Percentiles rank a stretch among this genome's conserved stretches.
Evolutionary conservation across 768 basidiomycete genomes (phyloP).

Genomic region (Botryobasidium botryosum): DNA sequence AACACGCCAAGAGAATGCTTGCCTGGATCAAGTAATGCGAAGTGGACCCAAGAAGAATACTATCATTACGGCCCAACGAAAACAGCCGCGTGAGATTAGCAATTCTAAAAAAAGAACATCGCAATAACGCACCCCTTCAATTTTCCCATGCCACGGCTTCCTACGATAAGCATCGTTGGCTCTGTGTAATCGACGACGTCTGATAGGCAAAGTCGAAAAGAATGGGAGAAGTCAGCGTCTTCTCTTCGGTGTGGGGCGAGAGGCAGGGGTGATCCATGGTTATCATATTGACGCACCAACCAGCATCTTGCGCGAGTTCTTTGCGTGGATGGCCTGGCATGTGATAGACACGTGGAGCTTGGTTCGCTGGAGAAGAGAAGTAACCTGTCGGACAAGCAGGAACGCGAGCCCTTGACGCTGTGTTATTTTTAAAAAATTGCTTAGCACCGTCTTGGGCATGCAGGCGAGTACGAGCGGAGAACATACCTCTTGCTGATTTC

Average conservation of each 20-base stretch:
- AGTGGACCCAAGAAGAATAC: conserved; percentile 85
- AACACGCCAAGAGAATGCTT: conserved; percentile 9
- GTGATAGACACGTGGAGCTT: conserved; percentile 68
- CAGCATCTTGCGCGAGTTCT: conserved; percentile 54
- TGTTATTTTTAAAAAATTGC: background rate
- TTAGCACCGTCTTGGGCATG: background rate
- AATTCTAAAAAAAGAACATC: conserved; percentile 1
- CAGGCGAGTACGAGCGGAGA: background rate
- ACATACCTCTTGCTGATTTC: conserved; percentile 80
- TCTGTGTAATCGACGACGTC: conserved; percentile 76
- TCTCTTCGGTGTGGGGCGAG: no score
- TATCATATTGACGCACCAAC: no score
- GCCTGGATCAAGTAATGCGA: conserved; percentile 88
- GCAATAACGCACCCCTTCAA: conserved; percentile 56
- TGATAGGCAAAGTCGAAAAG: conserved; percentile 9
- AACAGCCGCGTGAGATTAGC: background rate
- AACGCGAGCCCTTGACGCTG: conserved; percentile 82
- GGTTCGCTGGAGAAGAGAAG: conserved; percentile 79
- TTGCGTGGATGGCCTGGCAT: conserved; percentile 97
- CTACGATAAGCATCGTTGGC: conserved; percentile 87
- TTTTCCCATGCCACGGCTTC: conserved; percentile 77
- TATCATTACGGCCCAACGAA: no score
- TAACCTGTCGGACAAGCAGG: conserved; percentile 79
- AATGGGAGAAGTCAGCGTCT: no score
- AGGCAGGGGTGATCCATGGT: no score